These are phyloP conservation scores for Penicillium italicum DNA, from an alignment of 2,329 filamentous ascomycete genomes.

Conservation along the genomic window DNA sequence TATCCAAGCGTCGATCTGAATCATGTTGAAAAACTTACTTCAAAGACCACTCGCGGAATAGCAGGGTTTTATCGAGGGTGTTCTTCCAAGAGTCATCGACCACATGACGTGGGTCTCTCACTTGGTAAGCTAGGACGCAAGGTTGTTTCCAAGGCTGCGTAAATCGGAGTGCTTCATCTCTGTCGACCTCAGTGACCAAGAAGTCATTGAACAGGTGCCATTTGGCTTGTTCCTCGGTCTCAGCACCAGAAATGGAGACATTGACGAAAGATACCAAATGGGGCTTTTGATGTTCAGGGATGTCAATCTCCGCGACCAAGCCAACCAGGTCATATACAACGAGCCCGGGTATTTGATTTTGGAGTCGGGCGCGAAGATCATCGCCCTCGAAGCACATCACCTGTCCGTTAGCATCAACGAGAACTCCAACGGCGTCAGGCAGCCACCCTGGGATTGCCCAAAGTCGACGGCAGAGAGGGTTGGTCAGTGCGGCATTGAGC, in stretches of 20 bases:
- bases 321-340: constrained; percentile 89
- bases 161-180: constrained; percentile 83
- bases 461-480: constrained; percentile 63
- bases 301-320: constrained; percentile 84
- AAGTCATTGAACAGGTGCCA: constrained; percentile 99
- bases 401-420: constrained; percentile 76
- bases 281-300: constrained; percentile 76
- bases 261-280: constrained; percentile 92
- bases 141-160: constrained; percentile 90
- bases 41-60: constrained; percentile 69
- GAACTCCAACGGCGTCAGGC: constrained; percentile 88
- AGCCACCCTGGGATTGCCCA: constrained; percentile 91
- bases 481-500: constrained; percentile 74
- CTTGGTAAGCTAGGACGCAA: constrained; percentile 80
- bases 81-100: constrained; percentile 86
- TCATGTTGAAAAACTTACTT: constrained; percentile 35
- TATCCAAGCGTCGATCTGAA: too few species aligned
- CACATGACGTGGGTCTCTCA: constrained; percentile 73
- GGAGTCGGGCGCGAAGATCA: constrained; percentile 74
- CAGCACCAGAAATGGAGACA: constrained; percentile 51
- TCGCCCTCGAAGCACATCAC: constrained; percentile 94
- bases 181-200: constrained; percentile 73
- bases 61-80: constrained; percentile 73
- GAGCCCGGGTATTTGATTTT: constrained; percentile 74
- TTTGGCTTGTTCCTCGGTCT: constrained; percentile 58